These are phyloP conservation scores for Lepidium africanum DNA, from an alignment of 345 rosid species.

Conservation along the genomic window DNA sequence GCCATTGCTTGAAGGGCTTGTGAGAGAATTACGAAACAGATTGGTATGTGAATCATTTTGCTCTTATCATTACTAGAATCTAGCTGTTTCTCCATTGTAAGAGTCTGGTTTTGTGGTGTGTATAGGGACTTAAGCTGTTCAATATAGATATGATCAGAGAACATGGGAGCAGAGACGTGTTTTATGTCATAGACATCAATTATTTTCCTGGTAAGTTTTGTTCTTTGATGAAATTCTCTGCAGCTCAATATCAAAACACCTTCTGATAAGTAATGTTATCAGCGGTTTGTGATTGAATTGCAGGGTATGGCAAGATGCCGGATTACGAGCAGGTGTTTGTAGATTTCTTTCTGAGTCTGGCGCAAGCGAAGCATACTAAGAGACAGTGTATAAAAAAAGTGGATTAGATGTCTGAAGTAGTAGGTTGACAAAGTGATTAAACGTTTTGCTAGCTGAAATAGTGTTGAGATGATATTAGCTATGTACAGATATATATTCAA, in stretches of 20 bases:
- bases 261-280: background rate
- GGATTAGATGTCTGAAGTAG: conserved; percentile 1
- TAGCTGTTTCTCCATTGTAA: background rate
- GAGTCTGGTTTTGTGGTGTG: conserved; percentile 1
- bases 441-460: background rate
- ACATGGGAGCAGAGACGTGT: conserved; percentile 60
- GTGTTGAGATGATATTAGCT: conserved; percentile 13
- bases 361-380: conserved; percentile 34
- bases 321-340: conserved; percentile 72
- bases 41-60: conserved; percentile 37
- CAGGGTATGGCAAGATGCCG: conserved; percentile 88
- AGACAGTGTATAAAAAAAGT: conserved; percentile 3
- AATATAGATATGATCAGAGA: conserved; percentile 88
- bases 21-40: conserved; percentile 57
- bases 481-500: conserved; percentile 3
- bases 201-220: conserved; percentile 77
- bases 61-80: background rate
- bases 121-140: conserved; percentile 71
- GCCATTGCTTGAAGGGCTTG: conserved; percentile 70
- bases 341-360: conserved; percentile 50
- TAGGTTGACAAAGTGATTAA: background rate
- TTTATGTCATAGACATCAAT: conserved; percentile 87
- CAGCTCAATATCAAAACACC: background rate
- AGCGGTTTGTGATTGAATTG: background rate
- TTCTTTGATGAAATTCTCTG: background rate